These are phyloP conservation scores for Chrysosporium keratinophilum DNA, from an alignment of 2,329 filamentous ascomycete genomes.

Conservation along the genomic window DNA sequence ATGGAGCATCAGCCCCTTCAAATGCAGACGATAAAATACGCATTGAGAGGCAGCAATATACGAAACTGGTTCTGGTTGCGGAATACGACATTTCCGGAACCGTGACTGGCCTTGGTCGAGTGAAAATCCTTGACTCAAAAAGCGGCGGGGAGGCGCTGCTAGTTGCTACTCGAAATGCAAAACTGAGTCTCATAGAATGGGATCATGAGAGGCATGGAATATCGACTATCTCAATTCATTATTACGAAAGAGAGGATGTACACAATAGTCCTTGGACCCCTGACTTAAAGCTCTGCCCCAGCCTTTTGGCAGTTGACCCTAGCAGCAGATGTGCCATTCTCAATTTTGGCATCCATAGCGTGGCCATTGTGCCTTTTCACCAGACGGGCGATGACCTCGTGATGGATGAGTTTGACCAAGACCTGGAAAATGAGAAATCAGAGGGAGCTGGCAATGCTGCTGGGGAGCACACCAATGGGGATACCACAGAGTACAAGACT, in stretches of 20 bases:
- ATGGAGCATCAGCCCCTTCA: conserved; percentile 35
- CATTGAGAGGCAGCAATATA: conserved; percentile 54
- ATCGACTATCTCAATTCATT: conserved; percentile 88
- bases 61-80: conserved; percentile 72
- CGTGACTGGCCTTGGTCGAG: conserved; percentile 67
- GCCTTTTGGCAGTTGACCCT: conserved; percentile 77
- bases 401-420: conserved; percentile 83
- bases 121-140: conserved; percentile 61
- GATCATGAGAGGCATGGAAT: conserved; percentile 69
- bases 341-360: conserved; percentile 77
- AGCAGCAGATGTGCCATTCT: conserved; percentile 87
- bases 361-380: conserved; percentile 89
- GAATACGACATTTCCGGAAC: conserved; percentile 79
- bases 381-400: conserved; percentile 77
- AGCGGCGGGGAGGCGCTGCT: conserved; percentile 77
- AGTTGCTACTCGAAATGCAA: conserved; percentile 78
- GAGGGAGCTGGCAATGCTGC: conserved; percentile 34
- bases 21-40: conserved; percentile 44
- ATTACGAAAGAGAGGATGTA: conserved; percentile 90
- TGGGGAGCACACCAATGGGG: conserved; percentile 15
- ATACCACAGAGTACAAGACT: conserved; percentile 38
- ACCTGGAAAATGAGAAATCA: conserved; percentile 59
- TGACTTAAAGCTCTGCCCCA: conserved; percentile 63
- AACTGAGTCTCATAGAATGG: conserved; percentile 89
- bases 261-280: conserved; percentile 72